Conservation (phyloP, 2,329 filamentous ascomycete species). For the Aspergillus sp. region DNA sequence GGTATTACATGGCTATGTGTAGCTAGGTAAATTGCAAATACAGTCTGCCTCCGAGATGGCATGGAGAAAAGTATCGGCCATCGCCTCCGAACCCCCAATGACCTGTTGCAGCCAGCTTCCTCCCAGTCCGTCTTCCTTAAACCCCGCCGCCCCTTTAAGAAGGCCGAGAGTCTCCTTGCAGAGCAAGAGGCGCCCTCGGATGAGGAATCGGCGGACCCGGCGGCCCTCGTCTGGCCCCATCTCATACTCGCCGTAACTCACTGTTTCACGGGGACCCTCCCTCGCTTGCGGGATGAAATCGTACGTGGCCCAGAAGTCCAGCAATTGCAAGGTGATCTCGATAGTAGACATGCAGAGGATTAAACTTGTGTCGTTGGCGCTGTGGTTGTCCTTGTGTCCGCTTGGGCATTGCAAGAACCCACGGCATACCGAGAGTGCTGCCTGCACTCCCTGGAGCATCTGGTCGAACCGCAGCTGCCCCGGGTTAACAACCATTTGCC, state of each 20-base stretch:
- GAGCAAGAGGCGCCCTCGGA: constrained; percentile 28
- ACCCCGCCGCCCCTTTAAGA: constrained; percentile 21
- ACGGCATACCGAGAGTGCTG: constrained; percentile 30
- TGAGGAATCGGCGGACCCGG: constrained; percentile 28
- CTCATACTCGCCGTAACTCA: constrained; percentile 35
- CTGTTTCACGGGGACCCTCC: constrained; percentile 11
- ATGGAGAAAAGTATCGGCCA: constrained; percentile 29
- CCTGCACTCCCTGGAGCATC: constrained; percentile 31
- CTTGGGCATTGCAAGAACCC: constrained; percentile 30
- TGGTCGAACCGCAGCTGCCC: constrained; percentile 32
- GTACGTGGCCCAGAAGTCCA: constrained; percentile 32
- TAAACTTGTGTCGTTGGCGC: constrained; percentile 23
- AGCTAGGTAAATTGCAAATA: constrained; percentile 22
- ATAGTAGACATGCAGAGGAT: constrained; percentile 31
- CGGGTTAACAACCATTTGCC: constrained; percentile 26
- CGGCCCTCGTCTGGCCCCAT: constrained; percentile 28
- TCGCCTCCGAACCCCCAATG: constrained; percentile 29
- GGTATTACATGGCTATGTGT: neutral
- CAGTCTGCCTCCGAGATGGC: constrained; percentile 27
- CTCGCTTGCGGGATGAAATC: constrained; percentile 17
- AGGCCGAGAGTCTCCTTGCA: constrained; percentile 27
- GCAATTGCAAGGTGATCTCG: constrained; percentile 31
- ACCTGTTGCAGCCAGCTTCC: constrained; percentile 28
- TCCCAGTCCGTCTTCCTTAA: constrained; percentile 8
- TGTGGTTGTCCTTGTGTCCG: constrained; percentile 30